Percentiles rank a stretch among this genome's conserved stretches.
Evolutionary conservation across 2,329 filamentous ascomycete genomes (phyloP).

Genomic region (Epichloe gansuensis): DNA sequence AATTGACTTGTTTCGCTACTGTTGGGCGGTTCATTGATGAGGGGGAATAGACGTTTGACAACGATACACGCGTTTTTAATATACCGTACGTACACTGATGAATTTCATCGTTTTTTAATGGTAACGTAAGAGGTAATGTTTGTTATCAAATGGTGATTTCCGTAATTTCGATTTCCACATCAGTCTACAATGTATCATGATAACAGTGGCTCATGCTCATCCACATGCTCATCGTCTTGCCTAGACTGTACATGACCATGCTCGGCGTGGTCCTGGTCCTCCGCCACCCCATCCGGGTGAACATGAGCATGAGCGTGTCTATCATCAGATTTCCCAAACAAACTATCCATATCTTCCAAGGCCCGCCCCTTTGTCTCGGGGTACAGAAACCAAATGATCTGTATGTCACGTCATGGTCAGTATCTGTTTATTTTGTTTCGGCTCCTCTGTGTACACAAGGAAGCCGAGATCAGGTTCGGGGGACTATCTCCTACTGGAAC

Average conservation of each 20-base stretch:
- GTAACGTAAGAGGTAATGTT: too few relatives aligned
- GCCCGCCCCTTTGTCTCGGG: conserved; percentile 32
- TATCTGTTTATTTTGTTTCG: background rate
- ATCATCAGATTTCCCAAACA: conserved; percentile 21
- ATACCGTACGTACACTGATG: too few relatives aligned
- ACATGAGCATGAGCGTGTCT: background rate
- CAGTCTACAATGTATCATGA: background rate
- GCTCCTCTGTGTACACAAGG: background rate
- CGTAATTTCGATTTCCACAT: background rate
- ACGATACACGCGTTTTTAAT: background rate
- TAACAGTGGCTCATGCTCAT: conserved; percentile 7
- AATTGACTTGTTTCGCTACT: background rate
- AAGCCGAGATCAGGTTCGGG: too few relatives aligned
- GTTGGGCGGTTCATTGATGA: background rate
- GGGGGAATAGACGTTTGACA: background rate
- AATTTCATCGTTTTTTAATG: background rate
- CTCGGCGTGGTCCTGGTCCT: background rate
- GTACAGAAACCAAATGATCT: conserved; percentile 30
- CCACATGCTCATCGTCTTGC: conserved; percentile 3
- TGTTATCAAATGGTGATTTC: too few relatives aligned
- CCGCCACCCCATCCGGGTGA: background rate
- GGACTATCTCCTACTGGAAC: conserved; percentile 8
- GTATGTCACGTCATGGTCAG: background rate
- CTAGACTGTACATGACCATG: background rate
- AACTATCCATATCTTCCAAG: conserved; percentile 32